Evolutionary conservation across 208 protist genomes (phyloP), one percentile per base, ranked within the genome.

Genomic region (Crithidia thermophila): DNA sequence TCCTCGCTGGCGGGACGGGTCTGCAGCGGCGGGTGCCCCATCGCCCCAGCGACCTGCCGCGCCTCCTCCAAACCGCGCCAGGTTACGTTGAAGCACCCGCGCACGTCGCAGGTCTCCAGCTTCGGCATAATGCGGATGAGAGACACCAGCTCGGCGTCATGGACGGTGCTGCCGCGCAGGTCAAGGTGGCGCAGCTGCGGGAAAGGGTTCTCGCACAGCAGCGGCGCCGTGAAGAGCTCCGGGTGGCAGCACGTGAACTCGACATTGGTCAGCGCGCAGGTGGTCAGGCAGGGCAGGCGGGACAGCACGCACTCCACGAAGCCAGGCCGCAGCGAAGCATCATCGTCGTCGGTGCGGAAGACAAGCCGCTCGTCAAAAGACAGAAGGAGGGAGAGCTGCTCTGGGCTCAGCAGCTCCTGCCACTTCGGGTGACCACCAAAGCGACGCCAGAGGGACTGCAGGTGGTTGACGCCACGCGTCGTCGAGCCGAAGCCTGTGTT

Each of bases 281-380:
- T 51, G 8, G 27, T 36, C 20, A 53, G 58, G 28, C 40, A 27
- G 27, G 56, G 56, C 1, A 62, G 56, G 18, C 42, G 56, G 7
- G 37, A 50, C 18, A 62, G 56, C 56, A 62, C 56, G 28, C 56
- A 50, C 42, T 62, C 53, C 3, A 60, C n/a, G 53, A 60, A 60
- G 56, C 42, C 56, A 6, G 56, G 56, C 25, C 28, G 56, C 56
- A 62, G 23, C 40, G 16, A 46, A 16, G 28, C 39, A 23, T 39
- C 27, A 28, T 28, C 49, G 21, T 55, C 30, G 6, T 50, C 56
- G 28, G 4, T 23, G 42, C 56, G 40, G 28, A 34, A 62, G 21
- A 34, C 28, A n/a, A 14, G 20, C 3, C 56, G 56, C 28, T 62
- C 40, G 28, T 50, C 40, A 31, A 43, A 53, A 14, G 43, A 64